Percentiles rank a stretch among this genome's conserved stretches.
phyloP scores from a whole-genome alignment of 1,139 yeast species.

The Nakaseomyces delphensis region DNA sequence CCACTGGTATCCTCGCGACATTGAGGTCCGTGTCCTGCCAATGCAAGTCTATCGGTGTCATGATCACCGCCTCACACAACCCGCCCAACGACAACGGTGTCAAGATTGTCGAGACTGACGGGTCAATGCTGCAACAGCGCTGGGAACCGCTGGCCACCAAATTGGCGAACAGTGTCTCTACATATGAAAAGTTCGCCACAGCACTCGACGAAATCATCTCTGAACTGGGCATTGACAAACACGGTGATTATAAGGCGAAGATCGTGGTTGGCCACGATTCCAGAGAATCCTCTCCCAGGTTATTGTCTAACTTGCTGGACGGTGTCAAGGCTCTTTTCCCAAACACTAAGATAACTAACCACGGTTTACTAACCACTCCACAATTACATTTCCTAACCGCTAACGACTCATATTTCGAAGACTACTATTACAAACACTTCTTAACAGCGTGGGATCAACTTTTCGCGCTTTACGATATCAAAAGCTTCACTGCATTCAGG shows the following conservation, averaged over 20 bases:
- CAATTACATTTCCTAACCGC: constrained; percentile 85
- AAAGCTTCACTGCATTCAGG: constrained; percentile 30
- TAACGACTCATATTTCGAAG: constrained; percentile 42
- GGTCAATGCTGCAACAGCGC: constrained; percentile 76
- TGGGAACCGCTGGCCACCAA: constrained; percentile 84
- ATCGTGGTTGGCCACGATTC: constrained; percentile 61
- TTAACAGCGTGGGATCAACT: constrained; percentile 39
- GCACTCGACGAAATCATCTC: constrained; percentile 32
- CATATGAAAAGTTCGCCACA: constrained; percentile 16
- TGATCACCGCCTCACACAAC: constrained; percentile 97
- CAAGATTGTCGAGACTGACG: constrained; percentile 85
- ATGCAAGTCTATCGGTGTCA: constrained; percentile 62
- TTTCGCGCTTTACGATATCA: constrained; percentile 35
- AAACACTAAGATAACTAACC: constrained; percentile 41
- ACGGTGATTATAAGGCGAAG: constrained; percentile 24
- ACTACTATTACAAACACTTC: constrained; percentile 65
- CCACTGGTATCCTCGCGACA: constrained; percentile 76
- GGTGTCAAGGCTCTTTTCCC: constrained; percentile 46
- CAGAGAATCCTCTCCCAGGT: constrained; percentile 65
- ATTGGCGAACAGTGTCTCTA: constrained; percentile 58
- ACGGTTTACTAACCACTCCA: constrained; percentile 81
- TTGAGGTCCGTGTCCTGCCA: constrained; percentile 58
- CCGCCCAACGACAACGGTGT: constrained; percentile 97
- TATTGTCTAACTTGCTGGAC: constrained; percentile 55
- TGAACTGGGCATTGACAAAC: constrained; percentile 37